Evolutionary conservation across 169 alveolate genomes (phyloP).

Genomic region (Neospora caninum): DNA sequence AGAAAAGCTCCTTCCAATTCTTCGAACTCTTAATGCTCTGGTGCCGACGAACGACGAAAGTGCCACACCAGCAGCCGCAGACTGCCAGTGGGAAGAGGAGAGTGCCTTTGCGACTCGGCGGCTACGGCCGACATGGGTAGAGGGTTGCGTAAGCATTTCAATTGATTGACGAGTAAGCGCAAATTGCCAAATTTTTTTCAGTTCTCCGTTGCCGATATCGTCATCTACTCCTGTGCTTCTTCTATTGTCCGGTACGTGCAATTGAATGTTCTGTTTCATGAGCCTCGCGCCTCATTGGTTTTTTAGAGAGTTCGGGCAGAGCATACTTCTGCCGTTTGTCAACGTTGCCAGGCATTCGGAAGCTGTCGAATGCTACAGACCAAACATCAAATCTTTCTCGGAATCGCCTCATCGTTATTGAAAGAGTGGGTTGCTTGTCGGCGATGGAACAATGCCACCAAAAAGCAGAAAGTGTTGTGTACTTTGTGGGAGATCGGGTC

Average conservation of each 20-base stretch:
- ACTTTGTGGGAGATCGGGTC: too few relatives aligned
- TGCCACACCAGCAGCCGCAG: background rate
- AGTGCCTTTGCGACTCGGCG: background rate
- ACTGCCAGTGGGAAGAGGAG: background rate
- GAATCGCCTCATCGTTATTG: constrained; percentile 25
- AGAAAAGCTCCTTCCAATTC: background rate
- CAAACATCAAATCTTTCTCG: background rate
- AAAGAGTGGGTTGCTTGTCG: background rate
- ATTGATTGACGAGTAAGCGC: background rate
- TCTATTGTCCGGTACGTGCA: constrained; percentile 1
- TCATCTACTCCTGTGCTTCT: background rate
- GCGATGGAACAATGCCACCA: too few relatives aligned
- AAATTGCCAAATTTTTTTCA: background rate
- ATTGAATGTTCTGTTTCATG: background rate
- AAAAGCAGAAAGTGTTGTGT: too few relatives aligned
- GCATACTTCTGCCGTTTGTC: constrained; percentile 10
- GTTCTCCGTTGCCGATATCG: constrained; percentile 35
- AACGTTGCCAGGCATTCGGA: background rate
- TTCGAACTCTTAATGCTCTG: background rate
- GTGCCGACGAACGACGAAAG: background rate
- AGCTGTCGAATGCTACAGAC: constrained; percentile 31
- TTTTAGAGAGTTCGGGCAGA: constrained; percentile 15
- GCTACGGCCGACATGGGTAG: background rate
- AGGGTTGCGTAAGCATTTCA: background rate
- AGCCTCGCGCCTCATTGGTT: too few relatives aligned